These are phyloP conservation scores for Gomphus bonarii DNA, from an alignment of 1,284 basidiomycete genomes.

Conservation along the genomic window DNA sequence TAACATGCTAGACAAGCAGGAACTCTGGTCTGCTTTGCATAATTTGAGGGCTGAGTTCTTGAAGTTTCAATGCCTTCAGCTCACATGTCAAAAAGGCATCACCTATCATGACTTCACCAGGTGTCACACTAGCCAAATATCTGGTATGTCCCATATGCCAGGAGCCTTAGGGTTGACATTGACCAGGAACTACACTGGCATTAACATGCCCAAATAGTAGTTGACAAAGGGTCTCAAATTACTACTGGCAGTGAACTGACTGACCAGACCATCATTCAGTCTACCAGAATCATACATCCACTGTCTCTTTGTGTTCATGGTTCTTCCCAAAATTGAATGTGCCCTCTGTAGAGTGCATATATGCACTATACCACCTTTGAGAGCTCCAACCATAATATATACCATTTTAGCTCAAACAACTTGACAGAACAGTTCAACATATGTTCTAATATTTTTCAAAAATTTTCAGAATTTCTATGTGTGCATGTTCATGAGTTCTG, in stretches of 20 bases:
- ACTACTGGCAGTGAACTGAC: not conserved
- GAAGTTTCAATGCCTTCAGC: constrained; percentile 16
- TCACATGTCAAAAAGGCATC: not conserved
- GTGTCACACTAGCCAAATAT: not conserved
- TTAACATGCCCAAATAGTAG: not conserved
- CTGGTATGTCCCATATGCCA: not conserved
- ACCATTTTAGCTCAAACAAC: no score
- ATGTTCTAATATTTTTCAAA: no score
- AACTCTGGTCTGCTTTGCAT: constrained; percentile 19
- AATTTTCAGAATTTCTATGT: no score
- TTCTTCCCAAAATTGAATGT: constrained; percentile 7
- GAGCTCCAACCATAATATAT: no score
- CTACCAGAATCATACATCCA: not conserved
- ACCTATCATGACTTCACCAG: not conserved
- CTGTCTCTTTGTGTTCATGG: constrained; percentile 6
- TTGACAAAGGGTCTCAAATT: not conserved
- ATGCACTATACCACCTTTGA: no score
- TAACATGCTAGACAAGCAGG: constrained; percentile 16
- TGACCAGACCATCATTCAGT: not conserved
- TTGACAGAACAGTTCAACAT: no score
- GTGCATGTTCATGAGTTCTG: no score
- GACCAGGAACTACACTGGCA: constrained; percentile 7
- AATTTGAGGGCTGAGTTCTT: constrained; percentile 18
- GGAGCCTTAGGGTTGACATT: constrained; percentile 8
- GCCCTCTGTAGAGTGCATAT: no score